Percentiles rank a stretch among this genome's conserved stretches.
Conservation (phyloP, 768 basidiomycete genomes). For the Russula foetens region DNA sequence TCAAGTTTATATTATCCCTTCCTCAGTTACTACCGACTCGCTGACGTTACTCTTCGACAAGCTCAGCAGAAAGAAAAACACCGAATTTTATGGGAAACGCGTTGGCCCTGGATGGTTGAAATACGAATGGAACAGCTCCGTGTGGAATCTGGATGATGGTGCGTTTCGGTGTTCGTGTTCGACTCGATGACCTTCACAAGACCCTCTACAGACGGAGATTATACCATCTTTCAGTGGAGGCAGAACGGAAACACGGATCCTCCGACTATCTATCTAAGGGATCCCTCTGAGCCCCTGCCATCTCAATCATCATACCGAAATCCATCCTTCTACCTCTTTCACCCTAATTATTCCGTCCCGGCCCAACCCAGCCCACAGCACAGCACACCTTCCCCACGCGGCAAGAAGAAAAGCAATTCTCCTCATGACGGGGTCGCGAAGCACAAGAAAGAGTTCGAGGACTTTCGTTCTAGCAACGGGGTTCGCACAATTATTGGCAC, state of each 20-base stretch:
- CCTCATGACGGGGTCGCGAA: constrained; percentile 32
- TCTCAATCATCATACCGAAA: constrained; percentile 58
- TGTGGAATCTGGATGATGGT: constrained; percentile 93
- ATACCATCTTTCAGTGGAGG: constrained; percentile 78
- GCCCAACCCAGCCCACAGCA: constrained; percentile 20
- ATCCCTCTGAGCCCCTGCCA: constrained; percentile 54
- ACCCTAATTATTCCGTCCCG: constrained; percentile 22
- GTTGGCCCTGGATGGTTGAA: constrained; percentile 79
- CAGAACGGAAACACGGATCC: constrained; percentile 32
- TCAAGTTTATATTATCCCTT: not conserved
- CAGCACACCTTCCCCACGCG: constrained; percentile 25
- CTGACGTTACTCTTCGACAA: constrained; percentile 59
- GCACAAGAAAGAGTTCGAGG: constrained; percentile 70
- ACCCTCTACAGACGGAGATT: constrained; percentile 60
- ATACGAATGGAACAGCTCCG: constrained; percentile 68
- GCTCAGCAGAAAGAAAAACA: constrained; percentile 55
- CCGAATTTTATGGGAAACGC: constrained; percentile 48
- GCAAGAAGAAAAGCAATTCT: constrained; percentile 22
- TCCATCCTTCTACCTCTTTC: constrained; percentile 62
- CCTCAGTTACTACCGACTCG: constrained; percentile 59
- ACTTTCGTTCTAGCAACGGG: constrained; percentile 86
- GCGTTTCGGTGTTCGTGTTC: not conserved
- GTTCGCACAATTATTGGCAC: constrained; percentile 87
- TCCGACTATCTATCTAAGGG: constrained; percentile 56
- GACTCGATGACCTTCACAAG: constrained; percentile 1